Evolutionary conservation across 2,329 filamentous ascomycete genomes (phyloP).

Genomic region (Arthroderma sp.): DNA sequence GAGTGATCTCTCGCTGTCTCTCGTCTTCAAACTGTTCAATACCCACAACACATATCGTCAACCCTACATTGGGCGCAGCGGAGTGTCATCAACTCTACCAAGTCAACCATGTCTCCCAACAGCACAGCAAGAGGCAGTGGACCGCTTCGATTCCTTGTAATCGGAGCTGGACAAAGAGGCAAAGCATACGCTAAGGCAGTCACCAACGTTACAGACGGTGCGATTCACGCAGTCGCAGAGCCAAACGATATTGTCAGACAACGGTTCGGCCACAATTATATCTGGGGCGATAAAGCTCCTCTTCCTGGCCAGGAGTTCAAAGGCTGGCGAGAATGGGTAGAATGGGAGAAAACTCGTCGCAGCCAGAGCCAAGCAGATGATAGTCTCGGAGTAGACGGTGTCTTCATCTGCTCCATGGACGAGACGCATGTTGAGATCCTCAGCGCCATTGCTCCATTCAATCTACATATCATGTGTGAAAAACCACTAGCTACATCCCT

Average conservation of each 20-base stretch:
- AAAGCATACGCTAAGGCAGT: conserved; percentile 60
- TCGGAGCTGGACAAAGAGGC: conserved; percentile 72
- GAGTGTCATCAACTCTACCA: background rate
- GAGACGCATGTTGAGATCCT: conserved; percentile 78
- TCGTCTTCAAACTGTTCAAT: no score
- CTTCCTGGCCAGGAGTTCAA: conserved; percentile 54
- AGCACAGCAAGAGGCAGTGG: conserved; percentile 1
- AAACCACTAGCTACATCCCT: conserved; percentile 80
- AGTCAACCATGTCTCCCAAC: background rate
- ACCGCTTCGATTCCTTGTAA: conserved; percentile 55
- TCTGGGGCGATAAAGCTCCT: conserved; percentile 49
- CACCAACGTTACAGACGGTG: conserved; percentile 48
- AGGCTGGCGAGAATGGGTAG: conserved; percentile 63
- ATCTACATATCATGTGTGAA: conserved; percentile 82
- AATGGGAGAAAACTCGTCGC: conserved; percentile 54
- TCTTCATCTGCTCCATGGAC: conserved; percentile 67
- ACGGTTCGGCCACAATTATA: conserved; percentile 55
- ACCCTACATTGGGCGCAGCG: no score
- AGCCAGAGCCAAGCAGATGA: conserved; percentile 35
- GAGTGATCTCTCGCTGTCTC: no score
- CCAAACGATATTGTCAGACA: conserved; percentile 64
- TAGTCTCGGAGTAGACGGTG: conserved; percentile 47
- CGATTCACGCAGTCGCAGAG: conserved; percentile 69
- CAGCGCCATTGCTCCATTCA: conserved; percentile 52
- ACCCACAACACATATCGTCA: no score